Conservation (phyloP, 768 basidiomycete species). For the Melanogaster broomeanus region DNA sequence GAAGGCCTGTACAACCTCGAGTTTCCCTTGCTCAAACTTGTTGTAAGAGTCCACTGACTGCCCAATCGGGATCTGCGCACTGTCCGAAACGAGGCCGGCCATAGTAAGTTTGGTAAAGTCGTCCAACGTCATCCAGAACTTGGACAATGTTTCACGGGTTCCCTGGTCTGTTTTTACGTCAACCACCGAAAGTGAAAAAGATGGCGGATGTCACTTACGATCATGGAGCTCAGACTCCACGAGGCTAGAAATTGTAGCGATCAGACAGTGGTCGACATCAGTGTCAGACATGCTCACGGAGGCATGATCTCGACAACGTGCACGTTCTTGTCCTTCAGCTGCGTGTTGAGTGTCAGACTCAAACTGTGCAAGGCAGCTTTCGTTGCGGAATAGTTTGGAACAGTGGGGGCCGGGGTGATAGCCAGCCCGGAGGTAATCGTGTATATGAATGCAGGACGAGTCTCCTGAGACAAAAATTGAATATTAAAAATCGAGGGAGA, state of each 20-base stretch:
- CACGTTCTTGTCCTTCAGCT: slow-evolving; percentile 51
- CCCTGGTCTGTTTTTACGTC: slow-evolving; percentile 60
- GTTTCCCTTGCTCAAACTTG: slow-evolving; percentile 32
- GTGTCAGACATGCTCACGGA: slow-evolving; percentile 41
- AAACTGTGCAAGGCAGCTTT: slow-evolving; percentile 62
- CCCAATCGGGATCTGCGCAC: slow-evolving; percentile 32
- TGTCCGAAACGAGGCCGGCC: too few species aligned
- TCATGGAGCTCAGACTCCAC: slow-evolving; percentile 67
- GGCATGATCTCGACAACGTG: slow-evolving; percentile 59
- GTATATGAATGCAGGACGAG: slow-evolving; percentile 47
- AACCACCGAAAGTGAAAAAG: not conserved
- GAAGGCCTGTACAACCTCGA: too few species aligned
- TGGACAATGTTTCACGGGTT: slow-evolving; percentile 46
- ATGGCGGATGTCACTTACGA: slow-evolving; percentile 34
- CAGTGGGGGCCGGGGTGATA: slow-evolving; percentile 42
- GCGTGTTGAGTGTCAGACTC: slow-evolving; percentile 45
- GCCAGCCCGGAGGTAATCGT: slow-evolving; percentile 56
- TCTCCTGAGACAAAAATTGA: slow-evolving; percentile 35
- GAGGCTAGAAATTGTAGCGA: slow-evolving; percentile 35
- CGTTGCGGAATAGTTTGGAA: slow-evolving; percentile 55
- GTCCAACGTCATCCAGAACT: slow-evolving; percentile 58
- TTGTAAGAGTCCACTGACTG: slow-evolving; percentile 12
- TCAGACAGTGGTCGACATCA: not conserved
- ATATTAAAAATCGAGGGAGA: not conserved
- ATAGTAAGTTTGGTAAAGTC: too few species aligned